Base-by-base conservation (phyloP, 257 asterid genomes). In the Forsythia suspensa region DNA sequence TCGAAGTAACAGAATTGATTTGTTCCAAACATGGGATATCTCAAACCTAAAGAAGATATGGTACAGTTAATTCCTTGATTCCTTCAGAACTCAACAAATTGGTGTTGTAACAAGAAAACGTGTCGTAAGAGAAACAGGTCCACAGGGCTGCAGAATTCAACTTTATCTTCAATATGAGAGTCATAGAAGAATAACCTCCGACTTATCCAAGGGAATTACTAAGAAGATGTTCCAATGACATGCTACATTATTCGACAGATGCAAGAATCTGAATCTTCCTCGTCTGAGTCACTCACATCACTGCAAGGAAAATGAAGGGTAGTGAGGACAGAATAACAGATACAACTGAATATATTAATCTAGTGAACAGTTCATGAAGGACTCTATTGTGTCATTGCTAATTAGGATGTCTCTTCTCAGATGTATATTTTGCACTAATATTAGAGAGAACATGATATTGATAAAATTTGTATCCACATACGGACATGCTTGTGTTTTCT, bases 261-360 rank as follows among this genome's bases (percentile, higher is more conserved):
- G 90, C 97, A 93, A 79, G 87, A 74, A 81, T 91, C 97, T 41
- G 95, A 89, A 4, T 90, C 95, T 7, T 92, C 97, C 1, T 88
- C 94, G 10, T 91, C 97, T 15, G 94, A 87, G 77, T 91, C 97
- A 43, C 97, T 91, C 78, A 20, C 85, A 68, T 90, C 94, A 81
- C 96, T 91, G 90, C 83, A 88, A 34, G 37, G 59, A 81, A 37
- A 83, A 67, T 41, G 71, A 73, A 65, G 76, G 69, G 39, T 9
- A 38, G 52, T 61, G 72, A 75, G 78, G 29, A 72, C 29, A 21
- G 13, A 61, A 67, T 41, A 29, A 77, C 43, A 16, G 20, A 37
- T 38, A 52, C 51, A 70, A 67, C 74, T 77, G n/a, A 52, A 24
- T 40, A 39, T 9, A 8, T 12, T 71, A 15, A 77, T 36, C 7